Evolutionary conservation across 345 rosid species (phyloP), one percentile per base, ranked within the genome.

Genomic region (Eutrema yunnanense): DNA sequence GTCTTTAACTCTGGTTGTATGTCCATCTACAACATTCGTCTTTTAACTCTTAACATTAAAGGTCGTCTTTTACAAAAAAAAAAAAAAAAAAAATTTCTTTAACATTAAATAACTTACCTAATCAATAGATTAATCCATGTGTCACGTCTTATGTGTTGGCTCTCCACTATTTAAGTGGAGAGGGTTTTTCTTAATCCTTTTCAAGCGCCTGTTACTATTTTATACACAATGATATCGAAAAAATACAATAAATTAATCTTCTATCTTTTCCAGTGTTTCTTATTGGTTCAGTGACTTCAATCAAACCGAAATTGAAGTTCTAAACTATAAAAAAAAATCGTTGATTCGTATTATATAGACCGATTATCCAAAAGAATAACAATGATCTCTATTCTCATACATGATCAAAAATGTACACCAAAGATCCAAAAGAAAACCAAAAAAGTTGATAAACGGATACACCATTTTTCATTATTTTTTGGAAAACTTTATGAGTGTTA

Each of bases 141-240:
- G 73, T 67, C 78, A 67, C 68, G 63, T 74, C 67, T 41, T 44
- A 32, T 70, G 73, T 73, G 87, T 73, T 79, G 83, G 81, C 66
- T 73, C 49, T 86, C 89, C 86, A 88, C 84, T 83, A 60, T 73
- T 78, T 81, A 78, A 80, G 82, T 69, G 78, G 66, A 78, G 38
- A 71, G 71, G 81, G 60, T 69, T 67, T 76, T 59, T 49, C 78
- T 55, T 80, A 75, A 19, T 46, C 65, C 49, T 54, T 67, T 26
- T 37, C 8, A 54, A 8, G 13, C 32, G 9, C 14, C 14, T 32
- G 43, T 51, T 9, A 13, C 32, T 32, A 67, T 61, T 36, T 7
- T 55, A 65, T 65, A 57, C 36, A 56, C 29, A 65, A 50, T 30
- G 27, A 55, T 14, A 33, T 63, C 49, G 0, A 70, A 42, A 16